Evolutionary conservation across 176 grass and related monocot species (phyloP).

Genomic region (Cenchrus purpureus): DNA sequence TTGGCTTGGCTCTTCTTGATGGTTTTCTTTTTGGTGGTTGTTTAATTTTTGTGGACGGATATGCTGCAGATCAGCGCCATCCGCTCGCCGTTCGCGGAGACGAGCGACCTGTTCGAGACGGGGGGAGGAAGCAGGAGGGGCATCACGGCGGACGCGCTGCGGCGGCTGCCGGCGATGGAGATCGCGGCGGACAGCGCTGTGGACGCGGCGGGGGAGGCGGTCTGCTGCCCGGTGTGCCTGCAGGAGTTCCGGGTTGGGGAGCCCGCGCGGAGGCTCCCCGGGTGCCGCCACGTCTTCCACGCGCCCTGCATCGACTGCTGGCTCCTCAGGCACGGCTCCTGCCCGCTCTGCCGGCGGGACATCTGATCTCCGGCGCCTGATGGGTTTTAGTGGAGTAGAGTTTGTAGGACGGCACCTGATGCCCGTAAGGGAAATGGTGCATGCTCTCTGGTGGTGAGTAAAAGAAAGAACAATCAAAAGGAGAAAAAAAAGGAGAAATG

Average conservation of each 20-base stretch:
- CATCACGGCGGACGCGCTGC: slow-evolving; percentile 44
- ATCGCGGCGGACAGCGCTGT: slow-evolving; percentile 47
- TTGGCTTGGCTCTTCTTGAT: too few relatives aligned
- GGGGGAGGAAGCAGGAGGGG: slow-evolving; percentile 46
- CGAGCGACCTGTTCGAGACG: slow-evolving; percentile 78
- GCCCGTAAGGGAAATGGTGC: slow-evolving; percentile 23
- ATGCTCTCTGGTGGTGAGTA: background rate
- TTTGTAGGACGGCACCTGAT: background rate
- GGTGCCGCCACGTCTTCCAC: slow-evolving; percentile 76
- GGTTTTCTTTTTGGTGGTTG: background rate
- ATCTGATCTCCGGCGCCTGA: slow-evolving; percentile 18
- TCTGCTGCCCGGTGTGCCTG: slow-evolving; percentile 90
- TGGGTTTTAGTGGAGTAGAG: background rate
- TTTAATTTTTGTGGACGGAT: background rate
- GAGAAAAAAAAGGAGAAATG: background rate
- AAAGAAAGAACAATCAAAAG: background rate
- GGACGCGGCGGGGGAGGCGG: slow-evolving; percentile 57
- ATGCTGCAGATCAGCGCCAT: slow-evolving; percentile 75
- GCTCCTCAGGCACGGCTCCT: slow-evolving; percentile 77
- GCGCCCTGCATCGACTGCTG: slow-evolving; percentile 80
- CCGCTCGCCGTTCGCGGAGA: slow-evolving; percentile 70
- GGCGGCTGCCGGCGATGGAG: slow-evolving; percentile 59
- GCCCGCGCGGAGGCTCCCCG: slow-evolving; percentile 53
- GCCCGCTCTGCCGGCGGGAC: slow-evolving; percentile 78
- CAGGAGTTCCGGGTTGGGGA: slow-evolving; percentile 81